Evolutionary conservation across 345 rosid genomes (phyloP).

Genomic region (Psidium guajava): DNA sequence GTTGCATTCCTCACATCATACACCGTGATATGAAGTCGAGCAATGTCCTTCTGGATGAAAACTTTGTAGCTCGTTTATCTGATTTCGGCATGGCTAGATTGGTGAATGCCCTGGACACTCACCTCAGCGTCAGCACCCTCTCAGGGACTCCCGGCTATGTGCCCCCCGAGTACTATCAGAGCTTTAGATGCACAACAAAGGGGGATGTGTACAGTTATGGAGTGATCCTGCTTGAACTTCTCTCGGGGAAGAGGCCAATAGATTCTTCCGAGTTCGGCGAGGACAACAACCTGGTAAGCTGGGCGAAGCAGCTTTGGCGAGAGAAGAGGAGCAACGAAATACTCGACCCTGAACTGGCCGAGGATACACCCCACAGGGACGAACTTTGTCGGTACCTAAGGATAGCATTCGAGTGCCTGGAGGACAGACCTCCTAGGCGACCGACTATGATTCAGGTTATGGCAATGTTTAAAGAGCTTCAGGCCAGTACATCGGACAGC

Average conservation of each 20-base stretch:
- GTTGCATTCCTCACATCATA: constrained; percentile 95
- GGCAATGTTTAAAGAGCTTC: constrained; percentile 95
- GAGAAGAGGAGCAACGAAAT: constrained; percentile 54
- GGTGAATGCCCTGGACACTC: constrained; percentile 86
- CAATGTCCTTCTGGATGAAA: constrained; percentile 84
- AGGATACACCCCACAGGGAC: constrained; percentile 26
- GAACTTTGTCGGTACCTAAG: constrained; percentile 60
- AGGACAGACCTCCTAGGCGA: constrained; percentile 71
- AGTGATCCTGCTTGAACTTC: constrained; percentile 84
- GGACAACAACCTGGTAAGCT: constrained; percentile 90
- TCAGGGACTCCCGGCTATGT: constrained; percentile 99
- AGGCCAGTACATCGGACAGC: constrained; percentile 53
- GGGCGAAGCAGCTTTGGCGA: constrained; percentile 82
- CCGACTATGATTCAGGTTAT: constrained; percentile 97
- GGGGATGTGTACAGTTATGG: constrained; percentile 98
- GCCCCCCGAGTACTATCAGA: constrained; percentile 94
- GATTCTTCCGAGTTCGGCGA: constrained; percentile 75
- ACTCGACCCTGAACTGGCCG: constrained; percentile 50
- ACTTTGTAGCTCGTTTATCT: constrained; percentile 87
- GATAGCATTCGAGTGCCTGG: constrained; percentile 86
- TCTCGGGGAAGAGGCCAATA: constrained; percentile 86
- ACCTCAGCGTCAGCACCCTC: constrained; percentile 91
- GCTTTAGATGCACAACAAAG: constrained; percentile 88
- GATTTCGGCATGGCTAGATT: constrained; percentile 99
- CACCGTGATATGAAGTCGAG: constrained; percentile 98